Evolutionary conservation across 345 rosid species (phyloP).

Genomic region (Eucalyptus melliodora): DNA sequence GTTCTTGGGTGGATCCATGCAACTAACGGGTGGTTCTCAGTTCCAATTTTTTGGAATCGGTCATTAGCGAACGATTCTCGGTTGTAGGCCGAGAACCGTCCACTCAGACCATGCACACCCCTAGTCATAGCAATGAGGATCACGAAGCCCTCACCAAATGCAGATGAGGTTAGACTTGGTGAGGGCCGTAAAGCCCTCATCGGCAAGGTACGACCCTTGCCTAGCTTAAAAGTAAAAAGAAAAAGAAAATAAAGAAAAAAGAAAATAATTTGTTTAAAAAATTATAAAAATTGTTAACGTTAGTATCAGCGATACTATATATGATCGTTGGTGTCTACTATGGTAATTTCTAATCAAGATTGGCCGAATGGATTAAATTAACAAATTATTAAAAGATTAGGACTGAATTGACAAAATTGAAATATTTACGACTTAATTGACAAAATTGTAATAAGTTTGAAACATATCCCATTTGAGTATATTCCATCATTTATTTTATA

Average conservation of each 20-base stretch:
- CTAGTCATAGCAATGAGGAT: no score
- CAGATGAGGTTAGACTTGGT: background rate
- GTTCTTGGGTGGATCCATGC: no score
- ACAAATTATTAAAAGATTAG: rapidly evolving
- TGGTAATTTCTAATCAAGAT: rapidly evolving
- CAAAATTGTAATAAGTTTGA: rapidly evolving
- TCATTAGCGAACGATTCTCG: no score
- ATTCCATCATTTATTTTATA: background rate
- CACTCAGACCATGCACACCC: no score
- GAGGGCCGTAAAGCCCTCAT: background rate
- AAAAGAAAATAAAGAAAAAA: no score
- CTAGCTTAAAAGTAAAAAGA: rapidly evolving
- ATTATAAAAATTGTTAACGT: no score
- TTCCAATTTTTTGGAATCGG: rapidly evolving
- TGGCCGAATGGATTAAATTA: rapidly evolving
- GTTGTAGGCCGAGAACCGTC: no score
- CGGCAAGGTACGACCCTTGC: rapidly evolving
- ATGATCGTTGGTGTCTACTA: no score
- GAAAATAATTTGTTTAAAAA: no score
- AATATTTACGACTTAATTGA: rapidly evolving
- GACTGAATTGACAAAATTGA: no score
- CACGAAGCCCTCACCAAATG: background rate
- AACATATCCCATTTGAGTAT: background rate
- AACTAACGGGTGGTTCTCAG: no score
- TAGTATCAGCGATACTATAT: rapidly evolving